Evolutionary conservation across 1,139 yeast genomes (phyloP).

Genomic region (Candida frijolesensis): DNA sequence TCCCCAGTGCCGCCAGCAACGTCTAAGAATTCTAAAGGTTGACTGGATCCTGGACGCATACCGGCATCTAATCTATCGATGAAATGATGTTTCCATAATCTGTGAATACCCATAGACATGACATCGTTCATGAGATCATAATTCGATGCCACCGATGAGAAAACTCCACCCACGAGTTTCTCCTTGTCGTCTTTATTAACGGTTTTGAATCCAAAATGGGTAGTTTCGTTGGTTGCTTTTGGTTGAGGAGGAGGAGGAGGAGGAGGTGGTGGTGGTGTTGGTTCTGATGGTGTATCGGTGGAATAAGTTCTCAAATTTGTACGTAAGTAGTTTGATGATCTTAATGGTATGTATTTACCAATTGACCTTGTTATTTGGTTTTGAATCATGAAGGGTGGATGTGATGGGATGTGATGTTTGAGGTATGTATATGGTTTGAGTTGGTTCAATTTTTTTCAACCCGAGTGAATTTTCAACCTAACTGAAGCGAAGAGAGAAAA

Average conservation of each 20-base stretch:
- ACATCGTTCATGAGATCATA: constrained; percentile 98
- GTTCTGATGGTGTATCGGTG: constrained; percentile 2
- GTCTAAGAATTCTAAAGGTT: constrained; percentile 85
- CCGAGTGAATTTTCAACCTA: not conserved
- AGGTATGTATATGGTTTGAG: too few relatives aligned
- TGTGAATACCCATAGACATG: constrained; percentile 93
- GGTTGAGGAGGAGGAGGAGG: constrained; percentile 11
- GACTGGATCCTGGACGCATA: constrained; percentile 76
- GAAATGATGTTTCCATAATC: constrained; percentile 93
- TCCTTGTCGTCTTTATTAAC: constrained; percentile 84
- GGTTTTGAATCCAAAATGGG: constrained; percentile 92
- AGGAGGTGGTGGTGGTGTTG: constrained; percentile 6
- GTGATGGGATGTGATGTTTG: not conserved
- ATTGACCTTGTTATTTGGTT: constrained; percentile 6
- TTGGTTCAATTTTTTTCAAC: not conserved
- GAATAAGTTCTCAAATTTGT: constrained; percentile 7
- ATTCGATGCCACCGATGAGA: constrained; percentile 90
- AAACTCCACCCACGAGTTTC: constrained; percentile 83
- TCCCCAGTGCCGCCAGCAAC: constrained; percentile 99
- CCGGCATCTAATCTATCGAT: constrained; percentile 92
- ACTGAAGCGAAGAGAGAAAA: not conserved
- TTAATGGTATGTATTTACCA: constrained; percentile 6
- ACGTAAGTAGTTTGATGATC: not conserved
- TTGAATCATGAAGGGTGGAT: constrained; percentile 2
- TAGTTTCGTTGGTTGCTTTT: constrained; percentile 38